Conservation (phyloP, 495 filamentous ascomycete genomes). For the Penicillium herquei region DNA sequence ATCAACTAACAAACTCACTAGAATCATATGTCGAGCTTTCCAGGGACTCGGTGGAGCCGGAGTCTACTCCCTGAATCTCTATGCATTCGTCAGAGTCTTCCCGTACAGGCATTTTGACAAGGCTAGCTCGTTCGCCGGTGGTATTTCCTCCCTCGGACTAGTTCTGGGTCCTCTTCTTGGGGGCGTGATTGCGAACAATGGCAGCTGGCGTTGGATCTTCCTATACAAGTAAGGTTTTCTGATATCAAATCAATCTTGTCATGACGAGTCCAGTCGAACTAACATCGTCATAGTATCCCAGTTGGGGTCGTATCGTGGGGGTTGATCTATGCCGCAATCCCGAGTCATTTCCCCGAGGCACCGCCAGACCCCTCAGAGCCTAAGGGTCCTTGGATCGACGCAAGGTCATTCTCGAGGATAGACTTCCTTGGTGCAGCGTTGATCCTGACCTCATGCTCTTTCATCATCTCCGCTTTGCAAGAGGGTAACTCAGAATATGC, state of each 20-base stretch:
- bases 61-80: constrained; percentile 51
- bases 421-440: background rate
- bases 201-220: constrained; percentile 50
- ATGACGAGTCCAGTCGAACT: background rate
- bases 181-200: constrained; percentile 36
- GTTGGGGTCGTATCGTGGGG: background rate
- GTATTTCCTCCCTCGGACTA: constrained; percentile 18
- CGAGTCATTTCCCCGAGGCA: background rate
- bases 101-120: constrained; percentile 24
- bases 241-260: too few relatives aligned
- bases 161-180: constrained; percentile 46
- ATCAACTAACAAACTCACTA: constrained; percentile 8
- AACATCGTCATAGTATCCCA: background rate
- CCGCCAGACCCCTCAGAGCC: background rate
- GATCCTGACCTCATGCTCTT: constrained; percentile 9
- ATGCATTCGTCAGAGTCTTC: constrained; percentile 51
- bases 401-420: background rate
- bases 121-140: constrained; percentile 9
- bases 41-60: constrained; percentile 56
- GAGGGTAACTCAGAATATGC: constrained; percentile 46
- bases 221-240: constrained; percentile 23
- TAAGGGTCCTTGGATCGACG: background rate
- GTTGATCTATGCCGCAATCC: background rate
- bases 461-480: constrained; percentile 54
- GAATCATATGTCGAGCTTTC: constrained; percentile 49